These are phyloP conservation scores for Ophiocordyceps robertsii DNA, from an alignment of 2,329 filamentous ascomycete genomes.

Conservation along the genomic window DNA sequence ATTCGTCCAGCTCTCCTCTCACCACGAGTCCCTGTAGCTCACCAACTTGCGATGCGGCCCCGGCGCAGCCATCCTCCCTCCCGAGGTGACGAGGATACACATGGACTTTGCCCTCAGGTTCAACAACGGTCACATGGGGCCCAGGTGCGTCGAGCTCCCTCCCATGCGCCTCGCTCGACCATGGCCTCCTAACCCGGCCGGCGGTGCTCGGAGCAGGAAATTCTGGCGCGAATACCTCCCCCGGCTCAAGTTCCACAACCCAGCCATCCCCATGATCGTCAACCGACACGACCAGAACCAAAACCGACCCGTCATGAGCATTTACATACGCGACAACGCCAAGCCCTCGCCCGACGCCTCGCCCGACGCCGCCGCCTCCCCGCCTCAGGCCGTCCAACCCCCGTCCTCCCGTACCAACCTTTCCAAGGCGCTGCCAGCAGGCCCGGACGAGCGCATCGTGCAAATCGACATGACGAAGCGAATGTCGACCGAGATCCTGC, in stretches of 20 bases:
- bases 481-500: slow-evolving; percentile 47
- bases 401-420: slow-evolving; percentile 32
- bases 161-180: slow-evolving; percentile 6
- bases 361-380: slow-evolving; percentile 11
- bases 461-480: slow-evolving; percentile 52
- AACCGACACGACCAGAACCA: slow-evolving; percentile 49
- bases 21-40: slow-evolving; percentile 37
- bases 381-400: slow-evolving; percentile 21
- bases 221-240: slow-evolving; percentile 81
- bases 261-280: slow-evolving; percentile 68
- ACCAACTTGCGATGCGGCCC: slow-evolving; percentile 65
- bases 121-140: slow-evolving; percentile 56
- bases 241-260: slow-evolving; percentile 90
- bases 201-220: slow-evolving; percentile 41
- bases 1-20: slow-evolving; percentile 6
- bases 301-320: slow-evolving; percentile 45
- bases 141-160: slow-evolving; percentile 40
- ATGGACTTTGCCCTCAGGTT: slow-evolving; percentile 54
- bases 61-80: slow-evolving; percentile 69
- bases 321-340: slow-evolving; percentile 42
- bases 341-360: slow-evolving; percentile 10
- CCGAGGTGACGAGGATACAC: slow-evolving; percentile 61
- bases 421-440: slow-evolving; percentile 34
- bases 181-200: too few relatives aligned
- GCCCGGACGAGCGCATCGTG: slow-evolving; percentile 33